Percentiles rank a stretch among this genome's conserved stretches.
Conservation (phyloP, 768 basidiomycete genomes). For the Mycena vitilis region DNA sequence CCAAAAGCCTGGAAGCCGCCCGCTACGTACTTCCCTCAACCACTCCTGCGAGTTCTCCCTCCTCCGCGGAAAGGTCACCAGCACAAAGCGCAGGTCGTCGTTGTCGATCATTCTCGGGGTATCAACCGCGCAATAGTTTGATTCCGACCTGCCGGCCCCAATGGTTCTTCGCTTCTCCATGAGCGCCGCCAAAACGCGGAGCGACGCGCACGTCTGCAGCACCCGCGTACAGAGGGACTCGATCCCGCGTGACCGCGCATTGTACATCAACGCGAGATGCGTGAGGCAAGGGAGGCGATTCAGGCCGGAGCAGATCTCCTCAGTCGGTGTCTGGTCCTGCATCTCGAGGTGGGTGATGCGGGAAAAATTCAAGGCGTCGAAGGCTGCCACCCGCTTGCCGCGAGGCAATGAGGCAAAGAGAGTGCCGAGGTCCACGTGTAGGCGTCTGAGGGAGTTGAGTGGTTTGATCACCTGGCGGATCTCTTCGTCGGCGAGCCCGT, state of each 20-base stretch:
- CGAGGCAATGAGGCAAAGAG: not conserved
- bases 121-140: too few relatives aligned
- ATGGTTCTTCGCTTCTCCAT: not conserved
- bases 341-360: slow-evolving; percentile 19
- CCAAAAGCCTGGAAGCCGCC: slow-evolving; percentile 6
- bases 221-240: too few relatives aligned
- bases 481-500: too few relatives aligned
- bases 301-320: not conserved
- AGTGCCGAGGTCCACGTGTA: slow-evolving; percentile 7
- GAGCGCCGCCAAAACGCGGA: slow-evolving; percentile 8
- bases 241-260: not conserved
- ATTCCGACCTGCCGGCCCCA: too few relatives aligned
- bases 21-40: not conserved
- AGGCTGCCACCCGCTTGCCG: not conserved
- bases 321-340: not conserved
- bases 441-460: slow-evolving; percentile 13
- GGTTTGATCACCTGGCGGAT: too few relatives aligned
- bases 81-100: slow-evolving; percentile 9
- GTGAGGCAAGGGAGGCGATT: slow-evolving; percentile 18
- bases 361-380: not conserved
- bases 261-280: slow-evolving; percentile 14
- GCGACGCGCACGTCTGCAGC: not conserved
- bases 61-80: not conserved
- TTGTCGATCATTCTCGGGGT: not conserved
- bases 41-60: not conserved